Percentiles rank a stretch among this genome's conserved stretches.
Conservation (phyloP, 345 rosid species). For the Eucalyptus pauciflora region DNA sequence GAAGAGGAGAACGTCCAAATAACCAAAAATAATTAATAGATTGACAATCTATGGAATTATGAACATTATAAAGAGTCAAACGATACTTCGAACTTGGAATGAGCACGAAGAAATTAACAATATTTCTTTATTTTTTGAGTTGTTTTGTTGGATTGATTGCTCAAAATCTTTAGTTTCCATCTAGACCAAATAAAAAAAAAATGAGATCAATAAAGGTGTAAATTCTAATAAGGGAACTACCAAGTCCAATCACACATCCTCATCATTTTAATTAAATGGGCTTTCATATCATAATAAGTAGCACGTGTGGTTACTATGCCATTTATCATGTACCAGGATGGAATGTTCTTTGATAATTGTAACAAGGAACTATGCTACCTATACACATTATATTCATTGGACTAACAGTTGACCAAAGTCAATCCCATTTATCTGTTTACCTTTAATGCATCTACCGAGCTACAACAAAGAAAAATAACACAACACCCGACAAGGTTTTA, state of each 20-base stretch:
- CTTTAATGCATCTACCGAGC: neutral
- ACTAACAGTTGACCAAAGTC: neutral
- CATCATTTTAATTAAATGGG: neutral
- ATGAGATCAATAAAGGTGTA: neutral
- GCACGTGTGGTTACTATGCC: neutral
- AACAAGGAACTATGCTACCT: neutral
- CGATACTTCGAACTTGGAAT: neutral
- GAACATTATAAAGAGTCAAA: neutral
- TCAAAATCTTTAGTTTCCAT: neutral
- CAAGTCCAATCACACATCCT: neutral
- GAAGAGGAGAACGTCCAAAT: neutral
- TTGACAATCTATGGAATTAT: neutral
- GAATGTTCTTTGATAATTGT: no score
- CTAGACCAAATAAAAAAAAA: fast-evolving
- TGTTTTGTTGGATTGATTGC: neutral
- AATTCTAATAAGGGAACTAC: neutral
- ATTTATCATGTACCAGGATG: neutral
- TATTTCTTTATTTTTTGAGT: neutral
- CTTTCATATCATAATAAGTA: neutral
- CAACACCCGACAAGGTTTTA: neutral
- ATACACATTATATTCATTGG: neutral
- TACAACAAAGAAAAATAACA: neutral
- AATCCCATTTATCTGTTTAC: no score
- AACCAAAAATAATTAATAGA: neutral
- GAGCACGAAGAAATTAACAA: fast-evolving